These are phyloP conservation scores for Alternaria conjuncta DNA, from an alignment of 2,329 filamentous ascomycete species.

Conservation along the genomic window DNA sequence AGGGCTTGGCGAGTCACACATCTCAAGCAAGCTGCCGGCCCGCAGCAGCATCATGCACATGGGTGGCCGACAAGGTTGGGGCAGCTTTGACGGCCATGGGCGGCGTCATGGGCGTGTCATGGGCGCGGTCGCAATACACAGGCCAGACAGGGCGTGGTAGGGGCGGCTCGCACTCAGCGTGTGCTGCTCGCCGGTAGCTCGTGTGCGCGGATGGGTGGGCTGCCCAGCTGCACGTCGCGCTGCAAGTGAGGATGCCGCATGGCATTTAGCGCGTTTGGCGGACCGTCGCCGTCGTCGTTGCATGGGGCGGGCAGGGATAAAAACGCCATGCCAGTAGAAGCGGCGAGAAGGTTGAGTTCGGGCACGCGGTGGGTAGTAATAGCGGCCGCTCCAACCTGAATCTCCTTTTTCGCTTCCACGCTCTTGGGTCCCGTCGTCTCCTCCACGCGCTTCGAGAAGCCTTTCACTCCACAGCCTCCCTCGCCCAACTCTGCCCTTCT, in stretches of 20 bases:
- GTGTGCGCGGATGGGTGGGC: constrained; percentile 1
- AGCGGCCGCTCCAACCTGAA: constrained; percentile 42
- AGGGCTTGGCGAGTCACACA: constrained; percentile 25
- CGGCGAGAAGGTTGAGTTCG: constrained; percentile 37
- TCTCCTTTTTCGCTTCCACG: constrained; percentile 45
- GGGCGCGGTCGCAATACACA: background rate
- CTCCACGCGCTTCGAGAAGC: constrained; percentile 43
- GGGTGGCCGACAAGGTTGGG: constrained; percentile 16
- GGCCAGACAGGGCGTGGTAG: background rate
- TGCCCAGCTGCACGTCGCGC: constrained; percentile 8
- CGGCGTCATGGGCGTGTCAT: background rate
- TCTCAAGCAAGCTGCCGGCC: constrained; percentile 26
- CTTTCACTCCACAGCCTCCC: constrained; percentile 23
- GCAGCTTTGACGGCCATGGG: constrained; percentile 1
- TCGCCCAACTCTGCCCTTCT: background rate
- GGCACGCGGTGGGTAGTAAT: constrained; percentile 40
- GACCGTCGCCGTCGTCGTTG: constrained; percentile 32
- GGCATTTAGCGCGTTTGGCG: constrained; percentile 27
- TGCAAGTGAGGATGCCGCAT: constrained; percentile 18
- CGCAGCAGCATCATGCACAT: constrained; percentile 18
- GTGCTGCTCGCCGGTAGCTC: background rate
- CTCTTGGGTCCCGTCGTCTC: constrained; percentile 40
- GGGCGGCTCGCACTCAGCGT: background rate
- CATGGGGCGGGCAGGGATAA: constrained; percentile 31
- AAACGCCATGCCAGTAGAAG: constrained; percentile 29